phyloP scores from a whole-genome alignment of 2,329 filamentous ascomycete genomes.

The Aureobasidium namibiae region DNA sequence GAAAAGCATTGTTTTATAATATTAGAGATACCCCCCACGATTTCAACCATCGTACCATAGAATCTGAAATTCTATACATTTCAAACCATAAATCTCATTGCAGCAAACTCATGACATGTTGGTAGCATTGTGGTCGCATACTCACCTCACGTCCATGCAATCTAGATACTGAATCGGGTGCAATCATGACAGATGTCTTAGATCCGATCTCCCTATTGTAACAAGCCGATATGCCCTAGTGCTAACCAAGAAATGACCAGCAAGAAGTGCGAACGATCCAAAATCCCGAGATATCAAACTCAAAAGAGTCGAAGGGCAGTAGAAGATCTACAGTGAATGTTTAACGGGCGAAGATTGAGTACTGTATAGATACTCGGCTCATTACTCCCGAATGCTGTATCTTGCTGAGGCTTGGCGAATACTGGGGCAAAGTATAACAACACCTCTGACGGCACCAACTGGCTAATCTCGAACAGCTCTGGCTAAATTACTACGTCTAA shows the following conservation, averaged over 20 bases:
- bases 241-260: too few relatives aligned
- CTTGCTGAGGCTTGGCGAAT: not conserved
- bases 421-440: not conserved
- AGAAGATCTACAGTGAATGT: not conserved
- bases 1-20: conserved; percentile 6
- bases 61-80: not conserved
- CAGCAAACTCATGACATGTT: too few relatives aligned
- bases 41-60: conserved; percentile 9
- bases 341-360: too few relatives aligned
- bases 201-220: too few relatives aligned
- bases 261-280: not conserved
- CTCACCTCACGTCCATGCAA: too few relatives aligned
- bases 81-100: not conserved
- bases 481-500: too few relatives aligned
- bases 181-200: too few relatives aligned
- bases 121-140: too few relatives aligned
- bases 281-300: too few relatives aligned
- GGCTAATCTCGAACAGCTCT: not conserved
- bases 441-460: too few relatives aligned
- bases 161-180: too few relatives aligned
- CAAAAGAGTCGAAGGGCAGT: not conserved
- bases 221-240: too few relatives aligned
- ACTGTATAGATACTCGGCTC: not conserved
- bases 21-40: conserved; percentile 9
- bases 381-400: not conserved